Evolutionary conservation across 2,329 filamentous ascomycete species (phyloP), one percentile per base, ranked within the genome.

Genomic region (Venturia aucupariae): DNA sequence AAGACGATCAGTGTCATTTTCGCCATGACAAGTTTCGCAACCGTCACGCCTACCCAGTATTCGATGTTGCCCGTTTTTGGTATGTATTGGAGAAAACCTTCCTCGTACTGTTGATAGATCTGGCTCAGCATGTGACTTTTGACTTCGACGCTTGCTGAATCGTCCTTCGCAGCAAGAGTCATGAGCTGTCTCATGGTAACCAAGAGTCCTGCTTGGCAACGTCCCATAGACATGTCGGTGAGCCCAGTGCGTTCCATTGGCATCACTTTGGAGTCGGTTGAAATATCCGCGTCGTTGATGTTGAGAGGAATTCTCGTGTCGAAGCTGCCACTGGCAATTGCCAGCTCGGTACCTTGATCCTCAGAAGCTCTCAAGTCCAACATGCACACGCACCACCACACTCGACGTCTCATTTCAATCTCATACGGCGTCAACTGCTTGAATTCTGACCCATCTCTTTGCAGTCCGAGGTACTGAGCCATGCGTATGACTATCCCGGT

Each of bases 331-430:
- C 35, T 19, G 11, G 44, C 32, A 22, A 38, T 44, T 54, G 35
- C 39, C 22, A 60, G 38, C 32, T 59, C 44, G 30, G 46, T 65
- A 22, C 39, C 27, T 30, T 55, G 13, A 84, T 84, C 3, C 68
- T 85, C 82, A 7, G 82, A 79, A 0, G 79, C 79, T 8, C 81
- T 79, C 35, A 80, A 75, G 67, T 88, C 86, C 1, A 87, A 76
- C n/a, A 85, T 78, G 38, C 85, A 72, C n/a, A 88, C 79, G 67
- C 86, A 83, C 75, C 83, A 84, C 81, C 85, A 88, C 0, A 87
- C 70, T 2, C 86, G 79, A 10, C 85, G 79, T 24, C 85, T 80
- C 74, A 86, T 80, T 72, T 87, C 82, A 3, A 79, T 78, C 65
- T 86, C 80, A 67, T 83, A 87, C 0, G 81, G 78, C 0, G 79